Evolutionary conservation across 352 stramenopile genomes (phyloP).

Genomic region (Globisporangium cylindrosporum): DNA sequence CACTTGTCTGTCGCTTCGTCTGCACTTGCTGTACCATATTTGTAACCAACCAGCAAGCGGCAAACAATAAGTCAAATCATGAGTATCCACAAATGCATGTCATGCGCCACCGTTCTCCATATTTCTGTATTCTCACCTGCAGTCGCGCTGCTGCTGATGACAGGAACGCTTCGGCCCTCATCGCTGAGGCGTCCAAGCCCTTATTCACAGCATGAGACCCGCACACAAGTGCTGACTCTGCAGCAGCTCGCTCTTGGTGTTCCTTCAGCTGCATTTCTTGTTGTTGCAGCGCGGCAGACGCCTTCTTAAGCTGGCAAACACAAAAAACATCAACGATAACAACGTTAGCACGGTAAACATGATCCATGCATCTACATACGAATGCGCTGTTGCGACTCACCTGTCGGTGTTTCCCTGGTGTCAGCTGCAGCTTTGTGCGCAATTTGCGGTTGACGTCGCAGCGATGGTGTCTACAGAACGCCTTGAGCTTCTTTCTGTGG

Average conservation of each 20-base stretch:
- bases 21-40: slow-evolving; percentile 1
- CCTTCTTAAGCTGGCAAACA: background rate
- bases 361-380: too few relatives aligned
- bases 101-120: background rate
- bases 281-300: background rate
- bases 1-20: background rate
- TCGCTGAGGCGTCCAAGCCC: background rate
- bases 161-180: slow-evolving; percentile 35
- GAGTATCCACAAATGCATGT: background rate
- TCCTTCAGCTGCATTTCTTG: background rate
- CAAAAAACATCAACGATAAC: background rate
- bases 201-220: too few relatives aligned
- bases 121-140: slow-evolving; percentile 15
- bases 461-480: slow-evolving; percentile 54
- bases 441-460: slow-evolving; percentile 42
- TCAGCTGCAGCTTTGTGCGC: slow-evolving; percentile 40
- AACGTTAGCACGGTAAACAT: background rate
- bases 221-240: background rate
- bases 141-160: slow-evolving; percentile 36
- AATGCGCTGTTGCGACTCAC: slow-evolving; percentile 16
- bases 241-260: background rate
- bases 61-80: background rate
- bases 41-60: background rate
- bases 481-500: slow-evolving; percentile 37
- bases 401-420: slow-evolving; percentile 20